These are phyloP conservation scores for Pseudognaphalium luteoalbum DNA, from an alignment of 129 eudicot genomes.

Conservation along the genomic window DNA sequence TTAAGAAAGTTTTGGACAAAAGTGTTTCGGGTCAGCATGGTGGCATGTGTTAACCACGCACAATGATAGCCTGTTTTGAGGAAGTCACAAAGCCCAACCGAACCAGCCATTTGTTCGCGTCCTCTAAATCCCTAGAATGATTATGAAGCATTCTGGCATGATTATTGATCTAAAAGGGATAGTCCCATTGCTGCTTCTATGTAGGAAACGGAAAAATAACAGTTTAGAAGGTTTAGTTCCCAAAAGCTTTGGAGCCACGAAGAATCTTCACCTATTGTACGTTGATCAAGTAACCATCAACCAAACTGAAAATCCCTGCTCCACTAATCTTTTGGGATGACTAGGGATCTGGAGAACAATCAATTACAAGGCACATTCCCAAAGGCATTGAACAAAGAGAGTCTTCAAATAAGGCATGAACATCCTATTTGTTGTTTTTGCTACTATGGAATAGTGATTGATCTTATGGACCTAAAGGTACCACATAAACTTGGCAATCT, in stretches of 20 bases:
- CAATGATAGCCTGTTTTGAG: background rate
- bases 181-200: background rate
- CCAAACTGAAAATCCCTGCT: too few species aligned
- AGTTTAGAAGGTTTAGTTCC: slow-evolving; percentile 83
- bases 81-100: background rate
- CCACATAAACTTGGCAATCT: background rate
- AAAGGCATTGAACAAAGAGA: slow-evolving; percentile 53
- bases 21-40: background rate
- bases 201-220: slow-evolving; percentile 78
- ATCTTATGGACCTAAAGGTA: background rate
- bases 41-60: too few species aligned
- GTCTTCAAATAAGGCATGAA: slow-evolving; percentile 63
- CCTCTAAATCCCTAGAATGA: background rate
- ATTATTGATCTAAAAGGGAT: background rate
- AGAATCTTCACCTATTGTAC: slow-evolving; percentile 77
- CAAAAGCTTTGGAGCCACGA: slow-evolving; percentile 62
- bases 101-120: background rate
- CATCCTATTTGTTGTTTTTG: background rate
- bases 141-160: slow-evolving; percentile 11
- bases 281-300: slow-evolving; percentile 26
- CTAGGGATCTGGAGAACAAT: slow-evolving; percentile 85
- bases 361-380: slow-evolving; percentile 79
- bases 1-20: background rate
- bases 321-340: too few species aligned
- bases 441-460: background rate